Conservation (phyloP, 2,329 filamentous ascomycete species). For the Penicillium olsonii region DNA sequence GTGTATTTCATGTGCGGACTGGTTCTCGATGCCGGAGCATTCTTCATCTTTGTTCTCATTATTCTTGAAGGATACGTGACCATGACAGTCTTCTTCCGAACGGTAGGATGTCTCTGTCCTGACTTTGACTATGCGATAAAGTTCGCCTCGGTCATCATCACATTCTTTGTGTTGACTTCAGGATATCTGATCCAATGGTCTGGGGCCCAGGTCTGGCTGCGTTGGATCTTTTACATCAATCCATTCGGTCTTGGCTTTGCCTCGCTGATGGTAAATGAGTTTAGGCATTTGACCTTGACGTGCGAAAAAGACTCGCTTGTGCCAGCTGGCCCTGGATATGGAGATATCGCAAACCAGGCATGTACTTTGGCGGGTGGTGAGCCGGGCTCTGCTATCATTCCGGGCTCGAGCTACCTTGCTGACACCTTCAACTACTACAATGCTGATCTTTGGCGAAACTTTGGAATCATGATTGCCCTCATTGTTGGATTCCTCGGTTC, state of each 20-base stretch:
- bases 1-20: conserved; percentile 79
- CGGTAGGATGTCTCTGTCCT: conserved; percentile 71
- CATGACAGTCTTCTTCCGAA: conserved; percentile 78
- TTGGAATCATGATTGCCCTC: conserved; percentile 42
- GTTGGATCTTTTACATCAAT: conserved; percentile 81
- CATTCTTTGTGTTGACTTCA: conserved; percentile 76
- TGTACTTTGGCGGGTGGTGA: conserved; percentile 76
- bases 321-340: conserved; percentile 70
- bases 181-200: conserved; percentile 84
- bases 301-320: conserved; percentile 70
- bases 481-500: conserved; percentile 38
- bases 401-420: conserved; percentile 69
- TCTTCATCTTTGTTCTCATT: conserved; percentile 75
- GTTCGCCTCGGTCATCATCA: conserved; percentile 76
- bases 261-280: conserved; percentile 85
- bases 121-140: conserved; percentile 87
- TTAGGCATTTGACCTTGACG: conserved; percentile 66
- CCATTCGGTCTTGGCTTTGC: conserved; percentile 74
- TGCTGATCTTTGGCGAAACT: conserved; percentile 68
- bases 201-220: conserved; percentile 71
- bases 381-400: conserved; percentile 64
- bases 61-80: conserved; percentile 68
- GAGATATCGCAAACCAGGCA: conserved; percentile 71
- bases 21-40: conserved; percentile 68
- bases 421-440: conserved; percentile 67